Conservation (phyloP, 2,329 filamentous ascomycete genomes). For the Hawksworthiomyces lignivorus region DNA sequence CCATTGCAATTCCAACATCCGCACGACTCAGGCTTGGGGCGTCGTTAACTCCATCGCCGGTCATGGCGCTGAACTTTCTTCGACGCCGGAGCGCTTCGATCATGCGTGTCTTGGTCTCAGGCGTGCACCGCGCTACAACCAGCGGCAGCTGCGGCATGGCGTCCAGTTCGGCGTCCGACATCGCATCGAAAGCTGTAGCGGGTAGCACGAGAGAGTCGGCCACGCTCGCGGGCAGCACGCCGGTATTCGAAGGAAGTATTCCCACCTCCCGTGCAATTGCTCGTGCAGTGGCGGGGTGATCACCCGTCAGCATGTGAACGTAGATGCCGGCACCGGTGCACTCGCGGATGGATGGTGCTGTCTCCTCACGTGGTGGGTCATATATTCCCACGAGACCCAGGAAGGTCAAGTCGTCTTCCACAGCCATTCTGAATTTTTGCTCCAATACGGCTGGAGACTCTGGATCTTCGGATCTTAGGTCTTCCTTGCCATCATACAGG, state of each 20-base stretch:
- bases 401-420: conserved; percentile 64
- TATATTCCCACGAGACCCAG: conserved; percentile 81
- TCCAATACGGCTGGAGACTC: conserved; percentile 4
- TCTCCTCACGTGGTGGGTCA: conserved; percentile 77
- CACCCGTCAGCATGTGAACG: conserved; percentile 80
- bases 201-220: conserved; percentile 65
- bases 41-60: conserved; percentile 82
- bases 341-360: conserved; percentile 61
- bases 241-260: conserved; percentile 60
- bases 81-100: conserved; percentile 79
- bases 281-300: conserved; percentile 69
- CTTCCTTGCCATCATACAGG: conserved; percentile 5
- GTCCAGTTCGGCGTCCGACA: conserved; percentile 70
- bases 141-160: conserved; percentile 65
- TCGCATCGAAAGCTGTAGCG: conserved; percentile 69
- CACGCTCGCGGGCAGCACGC: conserved; percentile 52
- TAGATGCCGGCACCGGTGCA: conserved; percentile 67
- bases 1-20: conserved; percentile 87
- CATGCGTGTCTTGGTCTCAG: conserved; percentile 84
- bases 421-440: conserved; percentile 42
- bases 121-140: conserved; percentile 77
- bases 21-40: conserved; percentile 72
- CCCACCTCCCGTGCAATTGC: conserved; percentile 74
- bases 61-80: conserved; percentile 74
- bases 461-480: conserved; percentile 53